phyloP scores from a whole-genome alignment of 1,284 basidiomycete genomes.

The Neonothopanus nambi region DNA sequence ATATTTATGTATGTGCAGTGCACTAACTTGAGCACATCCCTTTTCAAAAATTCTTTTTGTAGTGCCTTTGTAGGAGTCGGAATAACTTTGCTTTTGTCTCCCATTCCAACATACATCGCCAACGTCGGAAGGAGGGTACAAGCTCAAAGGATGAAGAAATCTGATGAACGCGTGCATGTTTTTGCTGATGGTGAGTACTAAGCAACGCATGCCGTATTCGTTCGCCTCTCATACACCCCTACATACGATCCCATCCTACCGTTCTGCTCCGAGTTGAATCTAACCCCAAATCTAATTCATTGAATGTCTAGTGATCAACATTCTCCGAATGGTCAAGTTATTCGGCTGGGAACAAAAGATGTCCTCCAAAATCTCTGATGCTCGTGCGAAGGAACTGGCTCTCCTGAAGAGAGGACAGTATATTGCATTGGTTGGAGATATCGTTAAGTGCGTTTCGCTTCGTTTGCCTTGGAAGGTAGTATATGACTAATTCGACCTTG shows the following conservation, averaged over 20 bases:
- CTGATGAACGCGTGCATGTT: constrained; percentile 50
- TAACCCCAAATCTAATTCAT: not conserved
- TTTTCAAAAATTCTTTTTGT: too few species aligned
- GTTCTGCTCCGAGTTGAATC: too few species aligned
- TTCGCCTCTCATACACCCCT: too few species aligned
- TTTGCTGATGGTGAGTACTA: constrained; percentile 6
- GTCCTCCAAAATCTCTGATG: constrained; percentile 40
- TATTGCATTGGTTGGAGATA: constrained; percentile 31
- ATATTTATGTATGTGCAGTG: not conserved
- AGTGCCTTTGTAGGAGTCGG: constrained; percentile 55
- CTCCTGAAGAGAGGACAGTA: constrained; percentile 35
- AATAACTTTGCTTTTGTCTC: constrained; percentile 50
- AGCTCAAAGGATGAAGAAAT: constrained; percentile 26
- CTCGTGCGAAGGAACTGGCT: constrained; percentile 47
- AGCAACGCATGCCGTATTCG: not conserved
- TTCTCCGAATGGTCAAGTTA: constrained; percentile 54
- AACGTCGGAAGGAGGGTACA: constrained; percentile 35
- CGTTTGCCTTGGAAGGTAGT: constrained; percentile 1
- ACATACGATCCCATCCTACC: too few species aligned
- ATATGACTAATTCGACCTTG: not conserved
- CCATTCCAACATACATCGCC: constrained; percentile 48
- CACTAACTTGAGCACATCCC: too few species aligned
- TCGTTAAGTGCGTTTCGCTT: constrained; percentile 37
- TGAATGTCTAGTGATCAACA: constrained; percentile 29
- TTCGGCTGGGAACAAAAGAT: constrained; percentile 59